Evolutionary conservation across 2,329 filamentous ascomycete species (phyloP), one percentile per base, ranked within the genome.

Genomic region (Triangularia verruculosa): DNA sequence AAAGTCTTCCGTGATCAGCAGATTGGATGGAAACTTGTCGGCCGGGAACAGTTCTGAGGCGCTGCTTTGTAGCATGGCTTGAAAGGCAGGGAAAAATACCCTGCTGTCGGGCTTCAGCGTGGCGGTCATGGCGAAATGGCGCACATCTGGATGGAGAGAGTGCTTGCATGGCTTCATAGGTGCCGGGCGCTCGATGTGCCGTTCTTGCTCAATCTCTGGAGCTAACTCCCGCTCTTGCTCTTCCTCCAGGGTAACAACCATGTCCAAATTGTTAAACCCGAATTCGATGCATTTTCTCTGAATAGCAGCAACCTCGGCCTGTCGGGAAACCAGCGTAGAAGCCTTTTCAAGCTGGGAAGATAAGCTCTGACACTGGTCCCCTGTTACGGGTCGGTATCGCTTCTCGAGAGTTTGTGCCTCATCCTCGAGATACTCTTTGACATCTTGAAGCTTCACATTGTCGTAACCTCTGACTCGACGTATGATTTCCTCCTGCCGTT

Each of bases 151-250:
- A 59, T 86, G 79, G 0, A 87, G 11, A 0, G 0, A 1, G 54
- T 89, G 83, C 0, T 8, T 1, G 0, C 66, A 69, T 0, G 86
- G 78, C 0, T 68, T 39, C 0, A 77, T 76, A 0, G 72, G 62
- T 0, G 72, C 69, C 0, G 86, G 83, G 1, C 76, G 77, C 66
- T 89, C 77, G 0, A 85, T 67, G 57, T 89, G 75, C 0, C 80
- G 76, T 68, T 91, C 85, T 25, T 82, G 74, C 67, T 91, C 85
- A 0, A 84, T 80, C 65, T 92, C 88, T 0, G 86, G 86, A 0
- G 85, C 79, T 0, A 92, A 76, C 66, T 91, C 89, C 0, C 88
- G 79, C 70, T 92, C 89, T 67, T 91, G 87, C 63, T 92, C 89
- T 68, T 91, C 87, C 2, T 84, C 75, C 0, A 90, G 58, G 2